Evolutionary conservation across 2,329 filamentous ascomycete species (phyloP).

Genomic region (Chrysoporthe deuterocubensis): DNA sequence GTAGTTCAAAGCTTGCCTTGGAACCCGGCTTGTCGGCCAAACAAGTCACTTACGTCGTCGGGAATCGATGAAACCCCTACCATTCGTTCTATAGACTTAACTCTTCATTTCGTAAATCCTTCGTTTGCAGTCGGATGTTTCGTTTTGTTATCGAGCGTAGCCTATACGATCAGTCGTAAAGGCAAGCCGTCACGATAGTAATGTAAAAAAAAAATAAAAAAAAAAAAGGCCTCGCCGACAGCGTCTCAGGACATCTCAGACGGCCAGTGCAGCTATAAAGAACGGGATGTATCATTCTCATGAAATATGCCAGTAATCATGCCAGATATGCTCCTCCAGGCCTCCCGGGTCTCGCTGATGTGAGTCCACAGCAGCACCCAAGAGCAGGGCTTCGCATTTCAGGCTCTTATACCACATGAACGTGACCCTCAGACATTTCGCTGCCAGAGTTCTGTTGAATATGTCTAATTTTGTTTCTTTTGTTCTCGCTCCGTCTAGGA

Average conservation of each 20-base stretch:
- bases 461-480: background rate
- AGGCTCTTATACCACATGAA: background rate
- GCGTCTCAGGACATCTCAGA: background rate
- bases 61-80: no score
- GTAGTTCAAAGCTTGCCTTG: no score
- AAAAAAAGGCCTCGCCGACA: background rate
- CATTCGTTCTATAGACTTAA: no score
- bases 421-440: background rate
- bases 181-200: no score
- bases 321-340: conserved; percentile 11
- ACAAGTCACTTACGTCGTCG: no score
- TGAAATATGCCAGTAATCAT: background rate
- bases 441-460: background rate
- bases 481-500: background rate
- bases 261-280: background rate
- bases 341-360: background rate
- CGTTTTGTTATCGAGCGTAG: no score
- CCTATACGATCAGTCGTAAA: no score
- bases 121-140: no score
- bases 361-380: background rate
- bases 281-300: background rate
- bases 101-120: no score
- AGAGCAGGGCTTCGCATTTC: background rate
- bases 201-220: no score
- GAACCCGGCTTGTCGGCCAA: no score